Evolutionary conservation across 2,329 filamentous ascomycete species (phyloP), one percentile per base, ranked within the genome.

Genomic region (Penicillium hesseltinei): DNA sequence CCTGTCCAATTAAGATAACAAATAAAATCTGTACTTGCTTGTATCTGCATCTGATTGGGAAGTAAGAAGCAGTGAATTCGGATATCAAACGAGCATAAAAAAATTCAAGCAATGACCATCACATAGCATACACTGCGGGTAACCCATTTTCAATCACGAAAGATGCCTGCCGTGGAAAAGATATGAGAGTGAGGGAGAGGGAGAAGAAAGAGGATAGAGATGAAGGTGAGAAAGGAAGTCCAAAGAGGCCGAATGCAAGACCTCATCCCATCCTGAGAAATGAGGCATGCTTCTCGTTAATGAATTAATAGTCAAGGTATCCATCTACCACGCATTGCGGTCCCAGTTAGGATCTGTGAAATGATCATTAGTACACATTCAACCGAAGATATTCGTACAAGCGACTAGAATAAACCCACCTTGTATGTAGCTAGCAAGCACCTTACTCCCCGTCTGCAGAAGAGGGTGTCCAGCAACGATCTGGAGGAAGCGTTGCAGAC

Each of bases 391-490:
- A 42, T 47, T 11, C 35, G 11, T 21, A 29, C 10, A 23, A 52
- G 17, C n/a, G 21, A 33, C 42, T 21, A 10, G 17, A 31, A 36
- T 42, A 42, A 27, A 67, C 83, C 69, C 72, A 96, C 92, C 94
- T 79, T 99, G 94, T 71, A 99, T 92, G 80, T 97, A 99, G 31
- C 91, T 90, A 13, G 92, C 93, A 69, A 99, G 78, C 57, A 99
- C 94, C 78, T 97, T 96, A 77, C 92, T 97, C 51, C 94, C 94
- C 31, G 94, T 99, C 84, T 99, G 94, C 77, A 99, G 78, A 69
- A 99, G 81, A 67, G 94, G 94, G 76, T 99, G 94, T 0, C 94
- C 93, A 0, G 96, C 94, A 11, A 99, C 94, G 72, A 97, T 97
- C 84, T 94, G 92, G 73, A 99, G 78, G 74, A 99, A 99, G 73